Base-by-base conservation (phyloP, 495 filamentous ascomycete genomes). In the Delitschia confertaspora region DNA sequence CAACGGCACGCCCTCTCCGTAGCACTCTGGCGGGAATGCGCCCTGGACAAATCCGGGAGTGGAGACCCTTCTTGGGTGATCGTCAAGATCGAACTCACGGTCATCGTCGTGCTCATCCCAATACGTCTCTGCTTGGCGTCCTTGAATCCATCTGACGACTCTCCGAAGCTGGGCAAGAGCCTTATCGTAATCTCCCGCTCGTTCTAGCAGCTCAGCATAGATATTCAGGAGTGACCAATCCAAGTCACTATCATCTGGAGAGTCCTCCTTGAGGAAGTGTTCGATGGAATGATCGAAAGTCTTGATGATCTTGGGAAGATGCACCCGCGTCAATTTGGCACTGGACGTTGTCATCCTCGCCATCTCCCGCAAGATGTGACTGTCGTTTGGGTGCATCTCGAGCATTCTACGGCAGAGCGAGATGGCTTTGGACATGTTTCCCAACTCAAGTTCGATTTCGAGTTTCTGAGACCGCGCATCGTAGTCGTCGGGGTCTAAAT, bases 71-170 rank as follows among this genome's bases (percentile, higher is more conserved):
- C 88, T 73, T 22, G 84, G 79, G 2, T 70, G 69, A 64, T 88
- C 76, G 20, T 78, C 72, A 3, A 72, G 51, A 56, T 98, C 91
- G 83, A 86, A 98, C 67, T 98, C 91, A 43, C 88, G 74, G 61
- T 98, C 91, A 57, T 96, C 87, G 5, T 75, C 69, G 49, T 76
- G 72, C n/a, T 71, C 57, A 40, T 94, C 82, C 91, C 91, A 98
- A 54, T 77, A 86, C 9, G 41, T 57, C 56, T 96, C 93, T 11
- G 71, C 66, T 23, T 69, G 66, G 19, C 91, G 79, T 16, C 85
- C 83, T 22, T 93, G 65, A 19, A 94, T 66, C 88, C 88, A 95
- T 34, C 91, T 70, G 19, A 80, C 72, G 3, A 95, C 55, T 10
- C 66, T 64, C 59, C 82, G 89, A 8, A 91, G 62, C 52, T 79